Base-by-base conservation (phyloP, 495 filamentous ascomycete genomes). In the Poronia punctata region DNA sequence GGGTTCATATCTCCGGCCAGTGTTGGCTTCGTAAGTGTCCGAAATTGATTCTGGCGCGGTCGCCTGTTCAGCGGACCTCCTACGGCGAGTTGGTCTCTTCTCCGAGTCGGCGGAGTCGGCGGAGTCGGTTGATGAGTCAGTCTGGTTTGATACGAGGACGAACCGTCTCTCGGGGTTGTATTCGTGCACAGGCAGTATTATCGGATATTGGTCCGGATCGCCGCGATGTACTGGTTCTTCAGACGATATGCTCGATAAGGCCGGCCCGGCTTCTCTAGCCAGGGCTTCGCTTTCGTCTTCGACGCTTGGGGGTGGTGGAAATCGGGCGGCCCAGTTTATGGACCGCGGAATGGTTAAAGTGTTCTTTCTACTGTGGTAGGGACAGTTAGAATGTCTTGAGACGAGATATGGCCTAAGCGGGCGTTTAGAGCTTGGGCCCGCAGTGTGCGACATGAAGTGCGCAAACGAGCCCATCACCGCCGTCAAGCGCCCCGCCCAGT, bases 151-250 rank as follows among this genome's bases (percentile, higher is more conserved):
- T 3, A 72, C 46, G 29, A 69, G 33, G 0, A 72, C 59, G 21
- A 72, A 72, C 15, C 69, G 59, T 18, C 69, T 60, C 56, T 72
- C 69, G 7, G 66, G 60, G 35, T 72, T 72, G 35, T 62, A 37
- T 19, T 71, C 62, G 46, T 60, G 54, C 2, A 71, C 58, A 3
- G 54, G 55, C 6, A 67, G 33, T 1, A 72, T 15, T 30, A 72
- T 56, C 4, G 64, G 64, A 7, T 48, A 41, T 34, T 72, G 69
- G 14, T 72, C 65, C 19, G 60, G 45, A 12, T 68, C 62, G 16
- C 69, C 69, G 8, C 60, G 60, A 12, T 65, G 44, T 37, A 57
- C 44, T 31, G 67, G 60, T 26, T 68, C 67, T 38, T 69, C 69
- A 1, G 60, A 57, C 5, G 43, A 42, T 1, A 52, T 35, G 20